Percentiles rank a stretch among this genome's conserved stretches.
These are phyloP conservation scores for Eucalyptus marginata DNA, from an alignment of 345 rosid species.

Conservation along the genomic window DNA sequence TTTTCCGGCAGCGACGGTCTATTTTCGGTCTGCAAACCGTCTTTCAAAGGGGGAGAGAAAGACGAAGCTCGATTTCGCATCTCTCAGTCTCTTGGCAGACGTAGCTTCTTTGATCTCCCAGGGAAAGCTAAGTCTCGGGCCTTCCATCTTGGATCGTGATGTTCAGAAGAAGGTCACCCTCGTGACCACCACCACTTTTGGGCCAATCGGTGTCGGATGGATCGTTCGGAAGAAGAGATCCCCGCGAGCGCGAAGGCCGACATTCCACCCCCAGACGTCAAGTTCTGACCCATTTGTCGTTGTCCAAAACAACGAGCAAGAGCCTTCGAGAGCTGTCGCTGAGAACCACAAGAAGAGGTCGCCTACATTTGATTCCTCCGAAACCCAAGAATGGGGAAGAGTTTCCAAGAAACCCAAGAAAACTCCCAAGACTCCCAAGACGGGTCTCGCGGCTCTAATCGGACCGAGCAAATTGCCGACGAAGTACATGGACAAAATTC, in stretches of 20 bases:
- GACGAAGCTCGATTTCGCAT: not conserved
- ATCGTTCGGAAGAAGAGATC: not conserved
- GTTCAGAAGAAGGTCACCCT: not conserved
- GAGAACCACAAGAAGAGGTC: not conserved
- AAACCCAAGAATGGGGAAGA: not conserved
- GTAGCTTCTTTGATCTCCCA: not conserved
- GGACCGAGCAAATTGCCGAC: no score
- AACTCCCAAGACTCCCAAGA: not conserved
- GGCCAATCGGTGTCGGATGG: not conserved
- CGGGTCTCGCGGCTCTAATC: no score
- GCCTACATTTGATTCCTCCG: not conserved
- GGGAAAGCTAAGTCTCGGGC: not conserved
- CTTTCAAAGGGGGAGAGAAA: not conserved
- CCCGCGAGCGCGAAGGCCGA: not conserved
- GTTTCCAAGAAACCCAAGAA: not conserved
- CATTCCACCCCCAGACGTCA: not conserved
- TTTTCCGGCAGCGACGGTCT: not conserved
- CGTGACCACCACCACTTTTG: not conserved
- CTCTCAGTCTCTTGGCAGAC: not conserved
- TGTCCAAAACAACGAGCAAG: not conserved
- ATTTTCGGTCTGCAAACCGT: not conserved
- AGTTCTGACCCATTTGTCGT: not conserved
- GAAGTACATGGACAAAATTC: no score
- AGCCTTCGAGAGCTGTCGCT: not conserved
- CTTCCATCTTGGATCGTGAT: not conserved